Conservation (phyloP, 1,284 basidiomycete genomes). For the Sporisorium reilianum region DNA sequence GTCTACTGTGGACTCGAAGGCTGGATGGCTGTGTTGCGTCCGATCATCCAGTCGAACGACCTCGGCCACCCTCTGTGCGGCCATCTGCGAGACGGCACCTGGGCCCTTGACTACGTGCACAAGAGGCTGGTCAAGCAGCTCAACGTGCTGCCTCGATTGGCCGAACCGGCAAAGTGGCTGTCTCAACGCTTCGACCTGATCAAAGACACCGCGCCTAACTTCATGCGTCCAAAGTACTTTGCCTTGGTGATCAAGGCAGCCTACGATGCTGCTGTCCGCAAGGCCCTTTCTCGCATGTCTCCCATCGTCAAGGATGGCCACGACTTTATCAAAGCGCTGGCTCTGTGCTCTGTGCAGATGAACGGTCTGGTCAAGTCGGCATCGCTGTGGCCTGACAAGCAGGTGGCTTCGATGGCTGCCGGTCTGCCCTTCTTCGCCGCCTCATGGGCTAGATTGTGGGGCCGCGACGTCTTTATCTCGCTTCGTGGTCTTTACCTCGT, state of each 20-base stretch:
- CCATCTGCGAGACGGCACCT: slow-evolving; percentile 60
- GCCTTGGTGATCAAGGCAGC: slow-evolving; percentile 59
- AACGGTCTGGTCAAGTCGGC: slow-evolving; percentile 64
- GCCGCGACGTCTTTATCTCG: slow-evolving; percentile 65
- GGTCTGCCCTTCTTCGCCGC: slow-evolving; percentile 65
- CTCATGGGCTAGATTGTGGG: slow-evolving; percentile 64
- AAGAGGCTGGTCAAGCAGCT: slow-evolving; percentile 75
- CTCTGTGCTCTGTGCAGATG: slow-evolving; percentile 63
- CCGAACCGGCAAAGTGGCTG: slow-evolving; percentile 55
- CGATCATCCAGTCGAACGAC: slow-evolving; percentile 57
- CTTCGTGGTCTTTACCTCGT: slow-evolving; percentile 64
- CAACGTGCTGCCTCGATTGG: slow-evolving; percentile 51
- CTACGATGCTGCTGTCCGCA: slow-evolving; percentile 55
- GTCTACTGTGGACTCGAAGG: slow-evolving; percentile 65
- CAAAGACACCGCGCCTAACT: slow-evolving; percentile 54
- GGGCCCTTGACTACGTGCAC: slow-evolving; percentile 64
- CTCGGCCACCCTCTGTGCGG: slow-evolving; percentile 63
- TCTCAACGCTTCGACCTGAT: slow-evolving; percentile 61
- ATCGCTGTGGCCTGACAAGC: slow-evolving; percentile 59
- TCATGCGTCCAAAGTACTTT: slow-evolving; percentile 67
- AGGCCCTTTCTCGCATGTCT: slow-evolving; percentile 57
- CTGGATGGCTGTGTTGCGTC: slow-evolving; percentile 57
- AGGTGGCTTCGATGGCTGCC: slow-evolving; percentile 65
- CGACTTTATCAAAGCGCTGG: slow-evolving; percentile 61
- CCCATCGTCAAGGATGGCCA: slow-evolving; percentile 57